Percentiles rank a stretch among this genome's conserved stretches.
These are phyloP conservation scores for Gryganskiella cystojenkinii DNA, from an alignment of 192 early-diverging fungal genomes.

Conservation along the genomic window DNA sequence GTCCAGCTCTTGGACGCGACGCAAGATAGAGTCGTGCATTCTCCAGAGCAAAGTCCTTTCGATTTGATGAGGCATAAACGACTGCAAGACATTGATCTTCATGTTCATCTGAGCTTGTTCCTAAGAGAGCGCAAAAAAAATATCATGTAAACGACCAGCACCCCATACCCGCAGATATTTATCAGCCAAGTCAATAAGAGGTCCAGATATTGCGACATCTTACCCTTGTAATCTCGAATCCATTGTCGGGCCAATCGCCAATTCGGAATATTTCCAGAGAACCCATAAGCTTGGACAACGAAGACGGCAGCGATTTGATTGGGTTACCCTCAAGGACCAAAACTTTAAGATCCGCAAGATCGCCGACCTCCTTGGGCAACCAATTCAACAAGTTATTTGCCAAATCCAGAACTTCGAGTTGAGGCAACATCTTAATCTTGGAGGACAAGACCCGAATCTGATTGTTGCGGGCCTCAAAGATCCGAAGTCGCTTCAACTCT, in stretches of 20 bases:
- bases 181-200: neutral
- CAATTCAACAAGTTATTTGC: slow-evolving; percentile 44
- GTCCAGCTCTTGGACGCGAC: slow-evolving; percentile 57
- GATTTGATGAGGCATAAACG: slow-evolving; percentile 53
- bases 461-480: slow-evolving; percentile 56
- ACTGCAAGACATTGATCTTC: slow-evolving; percentile 54
- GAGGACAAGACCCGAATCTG: slow-evolving; percentile 58
- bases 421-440: slow-evolving; percentile 51
- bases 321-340: slow-evolving; percentile 53
- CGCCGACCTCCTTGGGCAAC: slow-evolving; percentile 53
- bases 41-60: slow-evolving; percentile 56
- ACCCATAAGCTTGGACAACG: slow-evolving; percentile 49
- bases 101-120: slow-evolving; percentile 48
- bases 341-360: slow-evolving; percentile 36
- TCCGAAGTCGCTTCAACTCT: slow-evolving; percentile 45
- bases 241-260: slow-evolving; percentile 58
- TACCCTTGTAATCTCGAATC: slow-evolving; percentile 53
- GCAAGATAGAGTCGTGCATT: slow-evolving; percentile 59
- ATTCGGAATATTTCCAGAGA: slow-evolving; percentile 54
- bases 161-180: neutral
- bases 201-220: neutral
- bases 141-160: too few species aligned
- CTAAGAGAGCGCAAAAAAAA: neutral
- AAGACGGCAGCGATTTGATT: slow-evolving; percentile 50
- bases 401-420: slow-evolving; percentile 50